Evolutionary conservation across 176 grass and related monocot genomes (phyloP).

Genomic region (Zoysia japonica): DNA sequence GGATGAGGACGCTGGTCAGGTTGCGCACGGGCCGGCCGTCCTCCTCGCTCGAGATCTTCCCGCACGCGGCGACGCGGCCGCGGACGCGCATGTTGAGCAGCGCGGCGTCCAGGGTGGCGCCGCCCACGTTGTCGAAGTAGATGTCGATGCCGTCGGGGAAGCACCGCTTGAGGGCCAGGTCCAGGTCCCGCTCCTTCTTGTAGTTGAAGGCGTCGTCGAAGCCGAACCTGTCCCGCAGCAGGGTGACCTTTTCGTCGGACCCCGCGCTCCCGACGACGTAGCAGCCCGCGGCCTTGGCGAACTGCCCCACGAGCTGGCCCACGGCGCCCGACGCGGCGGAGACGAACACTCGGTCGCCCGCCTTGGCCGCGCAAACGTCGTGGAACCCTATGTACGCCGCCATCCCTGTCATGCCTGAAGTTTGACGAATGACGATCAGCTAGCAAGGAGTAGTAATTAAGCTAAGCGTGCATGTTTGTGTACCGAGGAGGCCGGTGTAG

Average conservation of each 20-base stretch:
- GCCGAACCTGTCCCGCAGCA: neutral
- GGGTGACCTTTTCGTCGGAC: neutral
- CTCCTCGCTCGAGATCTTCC: neutral
- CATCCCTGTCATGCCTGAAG: neutral
- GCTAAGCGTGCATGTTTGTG: neutral
- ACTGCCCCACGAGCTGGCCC: neutral
- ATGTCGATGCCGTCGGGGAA: neutral
- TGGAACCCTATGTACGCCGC: neutral
- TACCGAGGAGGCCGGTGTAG: neutral
- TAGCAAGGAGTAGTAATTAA: too few species aligned
- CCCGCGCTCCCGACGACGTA: neutral
- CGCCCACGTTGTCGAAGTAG: neutral
- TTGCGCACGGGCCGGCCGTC: neutral
- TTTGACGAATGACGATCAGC: too few species aligned
- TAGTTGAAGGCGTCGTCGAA: neutral
- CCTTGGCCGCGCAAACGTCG: neutral
- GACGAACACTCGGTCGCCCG: neutral
- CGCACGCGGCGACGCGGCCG: neutral
- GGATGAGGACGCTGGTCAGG: neutral
- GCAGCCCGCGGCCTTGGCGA: neutral
- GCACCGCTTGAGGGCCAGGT: neutral
- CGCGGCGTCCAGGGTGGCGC: neutral
- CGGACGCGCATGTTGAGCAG: neutral
- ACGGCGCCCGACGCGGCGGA: neutral
- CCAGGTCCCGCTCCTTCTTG: neutral